phyloP scores from a whole-genome alignment of 169 alveolate genomes.

The Plasmodium reichenowi region DNA sequence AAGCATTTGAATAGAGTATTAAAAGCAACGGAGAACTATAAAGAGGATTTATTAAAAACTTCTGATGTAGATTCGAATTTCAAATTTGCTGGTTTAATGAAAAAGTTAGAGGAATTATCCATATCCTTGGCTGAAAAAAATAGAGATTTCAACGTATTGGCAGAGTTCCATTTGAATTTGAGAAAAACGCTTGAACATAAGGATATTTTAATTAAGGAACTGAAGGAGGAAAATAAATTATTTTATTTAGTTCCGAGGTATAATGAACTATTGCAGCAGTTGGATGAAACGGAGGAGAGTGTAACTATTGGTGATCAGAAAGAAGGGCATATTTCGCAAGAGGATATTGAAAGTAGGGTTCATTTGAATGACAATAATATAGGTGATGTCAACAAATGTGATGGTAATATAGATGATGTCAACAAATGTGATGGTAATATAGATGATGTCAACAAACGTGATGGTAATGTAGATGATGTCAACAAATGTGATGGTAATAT shows the following conservation, averaged over 20 bases:
- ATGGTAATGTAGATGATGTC: not conserved
- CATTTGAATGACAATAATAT: too few species aligned
- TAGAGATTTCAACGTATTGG: conserved; percentile 81
- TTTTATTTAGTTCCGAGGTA: conserved; percentile 78
- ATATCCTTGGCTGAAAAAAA: conserved; percentile 78
- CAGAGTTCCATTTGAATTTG: conserved; percentile 77
- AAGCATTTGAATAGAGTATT: conserved; percentile 83
- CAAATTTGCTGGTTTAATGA: conserved; percentile 84
- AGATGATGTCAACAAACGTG: too few species aligned
- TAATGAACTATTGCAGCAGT: conserved; percentile 68
- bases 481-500: not conserved
- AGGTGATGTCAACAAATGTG: too few species aligned
- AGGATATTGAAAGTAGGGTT: too few species aligned
- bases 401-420: too few species aligned
- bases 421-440: too few species aligned
- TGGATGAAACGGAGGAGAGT: conserved; percentile 14
- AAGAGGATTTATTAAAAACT: conserved; percentile 74
- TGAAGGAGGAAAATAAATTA: conserved; percentile 78
- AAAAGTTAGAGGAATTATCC: conserved; percentile 83
- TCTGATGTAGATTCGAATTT: conserved; percentile 82
- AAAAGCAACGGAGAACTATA: conserved; percentile 79
- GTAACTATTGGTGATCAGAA: too few species aligned
- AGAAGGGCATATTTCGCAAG: too few species aligned
- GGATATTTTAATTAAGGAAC: conserved; percentile 45
- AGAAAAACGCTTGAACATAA: conserved; percentile 45